These are phyloP conservation scores for Rhizopogon hawkerae DNA, from an alignment of 1,284 basidiomycete species.

Conservation along the genomic window DNA sequence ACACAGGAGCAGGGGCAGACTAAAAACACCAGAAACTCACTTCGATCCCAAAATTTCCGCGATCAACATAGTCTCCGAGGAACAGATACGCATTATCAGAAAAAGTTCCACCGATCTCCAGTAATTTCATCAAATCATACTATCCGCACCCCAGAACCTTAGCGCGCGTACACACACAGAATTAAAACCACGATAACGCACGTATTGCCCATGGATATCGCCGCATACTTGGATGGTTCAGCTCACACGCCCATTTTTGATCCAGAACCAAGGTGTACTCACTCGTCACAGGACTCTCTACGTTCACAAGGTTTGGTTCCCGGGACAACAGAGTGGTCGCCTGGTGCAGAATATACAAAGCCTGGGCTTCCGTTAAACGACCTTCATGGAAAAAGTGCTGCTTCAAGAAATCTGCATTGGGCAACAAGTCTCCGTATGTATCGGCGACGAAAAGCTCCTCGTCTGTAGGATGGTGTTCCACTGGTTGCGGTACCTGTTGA, in stretches of 20 bases:
- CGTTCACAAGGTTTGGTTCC: conserved; percentile 87
- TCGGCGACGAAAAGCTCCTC: conserved; percentile 25
- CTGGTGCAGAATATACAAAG: conserved; percentile 76
- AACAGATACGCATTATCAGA: conserved; percentile 91
- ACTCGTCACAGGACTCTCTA: conserved; percentile 94
- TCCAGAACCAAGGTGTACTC: conserved; percentile 25
- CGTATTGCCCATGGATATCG: conserved; percentile 98
- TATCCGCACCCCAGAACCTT: conserved; percentile 25
- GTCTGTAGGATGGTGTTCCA: conserved; percentile 15
- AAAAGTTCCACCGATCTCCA: conserved; percentile 87
- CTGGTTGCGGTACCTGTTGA: conserved; percentile 20
- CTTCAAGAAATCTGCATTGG: conserved; percentile 83
- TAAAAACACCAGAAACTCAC: conserved; percentile 34
- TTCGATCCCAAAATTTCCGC: conserved; percentile 94
- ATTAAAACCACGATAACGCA: conserved; percentile 35
- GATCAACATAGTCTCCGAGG: conserved; percentile 97
- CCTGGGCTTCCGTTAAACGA: conserved; percentile 79
- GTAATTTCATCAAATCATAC: conserved; percentile 98
- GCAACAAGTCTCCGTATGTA: conserved; percentile 28
- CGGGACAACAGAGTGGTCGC: conserved; percentile 67
- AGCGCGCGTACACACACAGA: neutral
- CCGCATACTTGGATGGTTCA: conserved; percentile 65
- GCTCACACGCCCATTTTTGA: neutral
- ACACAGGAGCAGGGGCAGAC: neutral
- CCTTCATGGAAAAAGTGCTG: conserved; percentile 93